Evolutionary conservation across 2,329 filamentous ascomycete species (phyloP).

Genomic region (Plectosphaerella sp.): DNA sequence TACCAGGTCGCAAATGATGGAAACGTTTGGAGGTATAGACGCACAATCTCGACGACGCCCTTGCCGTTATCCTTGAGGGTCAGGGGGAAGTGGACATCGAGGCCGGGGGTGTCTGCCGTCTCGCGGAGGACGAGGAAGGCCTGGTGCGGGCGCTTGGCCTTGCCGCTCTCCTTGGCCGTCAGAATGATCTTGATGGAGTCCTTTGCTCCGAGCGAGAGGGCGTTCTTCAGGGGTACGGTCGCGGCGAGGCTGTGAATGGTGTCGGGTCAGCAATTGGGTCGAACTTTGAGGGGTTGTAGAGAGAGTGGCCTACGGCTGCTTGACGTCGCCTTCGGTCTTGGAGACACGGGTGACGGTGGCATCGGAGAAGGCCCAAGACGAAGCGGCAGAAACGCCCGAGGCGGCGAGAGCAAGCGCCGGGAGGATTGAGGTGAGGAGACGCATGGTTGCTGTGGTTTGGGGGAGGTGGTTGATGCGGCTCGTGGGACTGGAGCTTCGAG

Average conservation of each 20-base stretch:
- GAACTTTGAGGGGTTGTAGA: constrained; percentile 7
- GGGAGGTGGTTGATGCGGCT: constrained; percentile 11
- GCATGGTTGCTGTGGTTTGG: constrained; percentile 26
- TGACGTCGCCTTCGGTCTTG: constrained; percentile 60
- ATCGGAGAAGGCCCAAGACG: constrained; percentile 71
- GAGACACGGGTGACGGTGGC: constrained; percentile 59
- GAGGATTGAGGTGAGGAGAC: constrained; percentile 32
- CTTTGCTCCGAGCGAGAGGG: constrained; percentile 59
- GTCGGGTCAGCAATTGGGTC: constrained; percentile 4
- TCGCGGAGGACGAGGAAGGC: constrained; percentile 85
- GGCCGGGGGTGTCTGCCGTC: constrained; percentile 51
- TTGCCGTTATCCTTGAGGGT: constrained; percentile 85
- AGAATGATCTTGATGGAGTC: constrained; percentile 80
- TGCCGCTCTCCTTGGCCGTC: constrained; percentile 74
- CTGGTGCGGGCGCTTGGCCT: constrained; percentile 83
- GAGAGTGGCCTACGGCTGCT: constrained; percentile 58
- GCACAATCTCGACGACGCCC: constrained; percentile 77
- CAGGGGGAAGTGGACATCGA: constrained; percentile 85
- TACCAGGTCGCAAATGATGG: constrained; percentile 19
- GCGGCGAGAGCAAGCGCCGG: constrained; percentile 41
- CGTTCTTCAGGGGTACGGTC: constrained; percentile 55
- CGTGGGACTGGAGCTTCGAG: constrained; percentile 9
- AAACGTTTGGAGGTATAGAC: constrained; percentile 23
- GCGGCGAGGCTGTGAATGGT: constrained; percentile 47
- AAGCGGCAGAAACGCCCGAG: constrained; percentile 46